Conservation (phyloP, 1,284 basidiomycete species). For the Boletus semigastroideus region DNA sequence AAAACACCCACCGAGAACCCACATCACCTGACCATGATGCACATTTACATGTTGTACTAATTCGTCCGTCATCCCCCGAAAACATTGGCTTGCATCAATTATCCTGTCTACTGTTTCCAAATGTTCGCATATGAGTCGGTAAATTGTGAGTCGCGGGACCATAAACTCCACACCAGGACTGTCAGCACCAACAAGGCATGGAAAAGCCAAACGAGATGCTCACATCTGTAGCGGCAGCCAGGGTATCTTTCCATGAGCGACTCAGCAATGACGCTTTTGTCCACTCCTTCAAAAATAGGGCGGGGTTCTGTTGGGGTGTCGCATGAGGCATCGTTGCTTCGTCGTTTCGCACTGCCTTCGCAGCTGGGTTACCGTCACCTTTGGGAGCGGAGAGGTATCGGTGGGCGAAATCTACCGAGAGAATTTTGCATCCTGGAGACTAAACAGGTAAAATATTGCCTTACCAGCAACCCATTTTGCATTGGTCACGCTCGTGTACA, state of each 20-base stretch:
- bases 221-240: background rate
- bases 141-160: too few relatives aligned
- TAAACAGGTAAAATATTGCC: background rate
- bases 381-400: background rate
- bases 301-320: background rate
- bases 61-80: too few relatives aligned
- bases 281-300: background rate
- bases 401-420: background rate
- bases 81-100: too few relatives aligned
- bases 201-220: background rate
- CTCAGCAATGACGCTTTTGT: background rate
- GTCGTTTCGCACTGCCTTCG: background rate
- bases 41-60: too few relatives aligned
- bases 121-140: background rate
- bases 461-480: background rate
- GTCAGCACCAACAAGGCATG: background rate
- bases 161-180: background rate
- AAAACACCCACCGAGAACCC: too few relatives aligned
- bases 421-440: background rate
- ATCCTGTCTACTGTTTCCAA: background rate
- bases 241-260: background rate
- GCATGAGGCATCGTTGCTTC: background rate
- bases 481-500: background rate
- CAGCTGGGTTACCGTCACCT: background rate
- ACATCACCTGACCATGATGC: too few relatives aligned